Evolutionary conservation across 768 basidiomycete species (phyloP).

Genomic region (Pleurotus ostreatus): DNA sequence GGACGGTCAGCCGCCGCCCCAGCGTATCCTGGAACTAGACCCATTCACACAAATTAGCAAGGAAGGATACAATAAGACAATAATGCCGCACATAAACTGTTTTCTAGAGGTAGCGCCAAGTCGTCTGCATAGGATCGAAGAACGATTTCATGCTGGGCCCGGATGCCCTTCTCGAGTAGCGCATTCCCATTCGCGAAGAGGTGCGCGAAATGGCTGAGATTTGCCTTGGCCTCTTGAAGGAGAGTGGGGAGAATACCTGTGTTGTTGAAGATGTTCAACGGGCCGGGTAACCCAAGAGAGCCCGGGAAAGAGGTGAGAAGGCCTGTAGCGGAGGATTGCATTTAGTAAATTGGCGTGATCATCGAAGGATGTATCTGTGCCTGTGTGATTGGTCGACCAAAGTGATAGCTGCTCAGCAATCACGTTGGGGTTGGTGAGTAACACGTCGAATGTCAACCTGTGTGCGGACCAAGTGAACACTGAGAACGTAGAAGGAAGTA

Average conservation of each 20-base stretch:
- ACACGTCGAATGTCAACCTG: conserved; percentile 24
- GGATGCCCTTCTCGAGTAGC: conserved; percentile 24
- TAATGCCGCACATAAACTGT: conserved; percentile 21
- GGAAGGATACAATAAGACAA: no score
- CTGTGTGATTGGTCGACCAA: conserved; percentile 27
- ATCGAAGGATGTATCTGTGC: conserved; percentile 7
- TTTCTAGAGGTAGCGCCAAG: conserved; percentile 21
- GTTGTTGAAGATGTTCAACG: conserved; percentile 21
- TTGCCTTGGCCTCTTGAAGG: conserved; percentile 15
- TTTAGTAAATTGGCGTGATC: no score
- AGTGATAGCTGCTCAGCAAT: conserved; percentile 18
- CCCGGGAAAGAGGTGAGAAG: conserved; percentile 25
- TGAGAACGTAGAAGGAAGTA: neutral
- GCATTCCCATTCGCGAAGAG: conserved; percentile 28
- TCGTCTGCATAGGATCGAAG: conserved; percentile 20
- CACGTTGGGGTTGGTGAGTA: conserved; percentile 19
- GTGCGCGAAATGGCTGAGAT: conserved; percentile 19
- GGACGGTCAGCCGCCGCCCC: conserved; percentile 24
- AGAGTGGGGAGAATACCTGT: conserved; percentile 12
- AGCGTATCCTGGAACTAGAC: conserved; percentile 27
- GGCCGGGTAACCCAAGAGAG: conserved; percentile 23
- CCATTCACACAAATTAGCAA: neutral
- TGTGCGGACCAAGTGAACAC: no score
- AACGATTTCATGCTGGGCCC: conserved; percentile 22
- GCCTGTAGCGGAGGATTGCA: conserved; percentile 12